Evolutionary conservation across 192 early-diverging fungal genomes (phyloP).

Genomic region (Chytriomyces sp.): DNA sequence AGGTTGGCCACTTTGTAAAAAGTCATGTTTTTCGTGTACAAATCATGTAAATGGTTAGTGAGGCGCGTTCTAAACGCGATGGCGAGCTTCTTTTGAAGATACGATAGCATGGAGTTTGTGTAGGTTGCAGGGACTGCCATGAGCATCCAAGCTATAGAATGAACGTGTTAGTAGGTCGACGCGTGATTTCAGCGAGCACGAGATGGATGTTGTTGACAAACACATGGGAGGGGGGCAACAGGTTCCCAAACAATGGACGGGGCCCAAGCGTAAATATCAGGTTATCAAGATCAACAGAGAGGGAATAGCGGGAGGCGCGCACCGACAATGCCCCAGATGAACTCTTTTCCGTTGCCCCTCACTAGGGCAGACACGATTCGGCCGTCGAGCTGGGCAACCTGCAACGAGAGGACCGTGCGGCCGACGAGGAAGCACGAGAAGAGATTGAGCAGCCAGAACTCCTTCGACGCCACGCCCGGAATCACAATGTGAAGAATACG

Average conservation of each 20-base stretch:
- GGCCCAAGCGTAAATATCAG: background rate
- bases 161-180: background rate
- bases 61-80: conserved; percentile 62
- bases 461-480: conserved; percentile 80
- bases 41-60: conserved; percentile 82
- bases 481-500: conserved; percentile 79
- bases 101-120: conserved; percentile 87
- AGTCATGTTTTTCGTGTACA: conserved; percentile 88
- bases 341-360: conserved; percentile 75
- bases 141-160: conserved; percentile 79
- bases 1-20: conserved; percentile 93
- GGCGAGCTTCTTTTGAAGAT: conserved; percentile 56
- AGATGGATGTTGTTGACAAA: background rate
- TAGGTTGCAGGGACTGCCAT: conserved; percentile 95
- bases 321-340: conserved; percentile 77
- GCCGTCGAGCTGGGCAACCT: conserved; percentile 86
- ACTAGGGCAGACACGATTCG: conserved; percentile 80
- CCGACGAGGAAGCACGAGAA: conserved; percentile 89
- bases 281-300: background rate
- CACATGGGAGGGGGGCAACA: background rate
- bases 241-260: background rate
- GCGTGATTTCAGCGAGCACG: background rate
- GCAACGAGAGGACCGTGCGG: conserved; percentile 87
- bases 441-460: conserved; percentile 81
- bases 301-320: background rate